Evolutionary conservation across 805 yeast genomes (phyloP), one percentile per base, ranked within the genome.

Genomic region (Kluyveromyces wickerhamii): DNA sequence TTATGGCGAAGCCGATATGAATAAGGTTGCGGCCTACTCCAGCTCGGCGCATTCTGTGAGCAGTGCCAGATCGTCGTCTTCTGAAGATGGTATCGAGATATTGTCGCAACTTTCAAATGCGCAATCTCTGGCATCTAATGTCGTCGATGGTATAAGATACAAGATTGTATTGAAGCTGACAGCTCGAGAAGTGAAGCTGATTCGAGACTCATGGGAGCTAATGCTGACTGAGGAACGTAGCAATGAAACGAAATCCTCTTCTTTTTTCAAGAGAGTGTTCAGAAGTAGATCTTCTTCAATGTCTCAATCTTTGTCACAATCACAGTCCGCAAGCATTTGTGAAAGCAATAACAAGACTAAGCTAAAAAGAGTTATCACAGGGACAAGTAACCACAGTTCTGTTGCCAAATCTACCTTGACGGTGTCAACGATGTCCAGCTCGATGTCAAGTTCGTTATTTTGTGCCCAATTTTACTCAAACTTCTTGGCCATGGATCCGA

Each of bases 381-480:
- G n/a, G 11, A 6, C 25, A 9, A 30, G 33, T 13, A 22, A 4
- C n/a, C 25, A 30, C 5, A 30, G 19, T 15, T 15, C 16, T 3
- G n/a, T 16, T 21, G 37, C 7, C 20, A 17, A 5, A 12, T 22
- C 23, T 11, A 23, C 31, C 19, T 7, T 22, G 13, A 19, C 29
- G 48, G 39, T 33, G 16, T 44, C 32, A 48, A 49, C 23, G 66
- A 13, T 29, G 7, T 13, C 31, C 20, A 27, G 20, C 23, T 25
- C 66, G 34, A 74, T 60, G 45, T 68, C 69, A 19, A 69, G 72
- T 14, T 74, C 84, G 1, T 58, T 80, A 20, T 84, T 84, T 52
- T 81, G 89, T 49, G 67, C 77, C 35, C 94, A 84, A 53, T 72
- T 84, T 51, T 84, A 83, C 58, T 71, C 76, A 34, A 84, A 82